Conservation (phyloP, 1,284 basidiomycete genomes). For the Sanghuangporus sanghuang region DNA sequence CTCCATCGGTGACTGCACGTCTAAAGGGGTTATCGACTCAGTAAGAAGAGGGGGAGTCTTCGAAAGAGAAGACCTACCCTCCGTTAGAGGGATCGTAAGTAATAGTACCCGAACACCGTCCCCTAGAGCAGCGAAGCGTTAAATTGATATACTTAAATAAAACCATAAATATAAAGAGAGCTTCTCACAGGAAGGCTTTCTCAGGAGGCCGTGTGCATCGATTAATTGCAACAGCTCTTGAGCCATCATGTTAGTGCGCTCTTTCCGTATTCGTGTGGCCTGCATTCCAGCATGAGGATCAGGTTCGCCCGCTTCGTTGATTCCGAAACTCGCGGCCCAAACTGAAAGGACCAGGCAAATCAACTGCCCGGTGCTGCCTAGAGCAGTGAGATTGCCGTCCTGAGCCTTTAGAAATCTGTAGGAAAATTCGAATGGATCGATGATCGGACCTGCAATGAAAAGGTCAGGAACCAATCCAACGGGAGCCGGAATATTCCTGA, state of each 20-base stretch:
- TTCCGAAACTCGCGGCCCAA: constrained; percentile 83
- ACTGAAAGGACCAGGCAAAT: constrained; percentile 69
- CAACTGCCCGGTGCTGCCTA: constrained; percentile 57
- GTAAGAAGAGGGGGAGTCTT: constrained; percentile 9
- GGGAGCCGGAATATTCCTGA: constrained; percentile 8
- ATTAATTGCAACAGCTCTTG: constrained; percentile 72
- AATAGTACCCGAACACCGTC: constrained; percentile 79
- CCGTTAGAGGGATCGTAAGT: constrained; percentile 73
- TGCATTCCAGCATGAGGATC: constrained; percentile 32
- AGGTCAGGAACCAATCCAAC: constrained; percentile 21
- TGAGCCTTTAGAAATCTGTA: constrained; percentile 58
- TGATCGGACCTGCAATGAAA: constrained; percentile 52
- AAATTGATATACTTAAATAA: neutral
- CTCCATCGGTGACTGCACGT: constrained; percentile 46
- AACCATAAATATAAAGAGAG: neutral
- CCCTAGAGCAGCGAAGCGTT: constrained; percentile 22
- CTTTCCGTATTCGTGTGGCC: constrained; percentile 33
- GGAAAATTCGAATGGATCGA: constrained; percentile 72
- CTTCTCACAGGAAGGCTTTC: constrained; percentile 62
- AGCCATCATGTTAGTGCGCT: constrained; percentile 51
- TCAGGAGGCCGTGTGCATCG: constrained; percentile 70
- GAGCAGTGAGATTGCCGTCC: constrained; percentile 49
- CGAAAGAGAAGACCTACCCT: constrained; percentile 46
- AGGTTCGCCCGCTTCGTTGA: constrained; percentile 67
- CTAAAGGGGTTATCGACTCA: constrained; percentile 27